A percentile compares a stretch with the other conserved stretches of the same genome.
phyloP scores from a whole-genome alignment of 192 early-diverging fungal species.

The Coemansia sp. region DNA sequence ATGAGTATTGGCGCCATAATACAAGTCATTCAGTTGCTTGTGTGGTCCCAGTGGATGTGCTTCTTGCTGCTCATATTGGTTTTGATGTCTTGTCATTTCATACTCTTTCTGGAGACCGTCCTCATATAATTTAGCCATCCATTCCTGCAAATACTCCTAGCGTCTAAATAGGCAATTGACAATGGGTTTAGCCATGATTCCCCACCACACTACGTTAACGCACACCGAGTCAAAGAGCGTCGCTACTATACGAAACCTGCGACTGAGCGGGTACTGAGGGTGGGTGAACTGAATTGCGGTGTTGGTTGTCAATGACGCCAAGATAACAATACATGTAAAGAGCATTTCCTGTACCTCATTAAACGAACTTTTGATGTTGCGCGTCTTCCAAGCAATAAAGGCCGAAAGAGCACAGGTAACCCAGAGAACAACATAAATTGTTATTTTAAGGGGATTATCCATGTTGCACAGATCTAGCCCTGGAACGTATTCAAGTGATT shows the following conservation, averaged over 20 bases:
- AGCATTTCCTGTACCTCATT: conserved; percentile 36
- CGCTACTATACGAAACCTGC: conserved; percentile 18
- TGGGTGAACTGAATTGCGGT: conserved; percentile 16
- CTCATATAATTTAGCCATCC: conserved; percentile 15
- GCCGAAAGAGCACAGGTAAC: conserved; percentile 5
- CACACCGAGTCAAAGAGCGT: conserved; percentile 24
- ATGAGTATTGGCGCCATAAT: too few relatives aligned
- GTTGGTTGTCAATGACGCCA: conserved; percentile 16
- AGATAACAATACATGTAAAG: conserved; percentile 19
- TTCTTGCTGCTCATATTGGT: neutral
- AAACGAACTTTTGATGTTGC: conserved; percentile 46
- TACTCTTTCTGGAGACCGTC: conserved; percentile 30
- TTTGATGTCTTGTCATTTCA: neutral
- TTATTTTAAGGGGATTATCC: conserved; percentile 22
- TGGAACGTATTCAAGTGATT: conserved; percentile 13
- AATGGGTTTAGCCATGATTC: conserved; percentile 26
- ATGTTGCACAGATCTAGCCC: conserved; percentile 15
- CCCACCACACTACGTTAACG: conserved; percentile 22
- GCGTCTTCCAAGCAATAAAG: conserved; percentile 21
- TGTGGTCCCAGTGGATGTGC: neutral
- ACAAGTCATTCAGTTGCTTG: too few relatives aligned
- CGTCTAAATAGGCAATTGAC: conserved; percentile 24
- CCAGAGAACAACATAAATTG: conserved; percentile 29
- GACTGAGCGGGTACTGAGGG: conserved; percentile 18
- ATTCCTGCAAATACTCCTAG: conserved; percentile 18